A percentile compares a stretch with the other conserved stretches of the same genome.
Conservation (phyloP, 2,329 filamentous ascomycete genomes). For the Cryphonectria carpinicola region DNA sequence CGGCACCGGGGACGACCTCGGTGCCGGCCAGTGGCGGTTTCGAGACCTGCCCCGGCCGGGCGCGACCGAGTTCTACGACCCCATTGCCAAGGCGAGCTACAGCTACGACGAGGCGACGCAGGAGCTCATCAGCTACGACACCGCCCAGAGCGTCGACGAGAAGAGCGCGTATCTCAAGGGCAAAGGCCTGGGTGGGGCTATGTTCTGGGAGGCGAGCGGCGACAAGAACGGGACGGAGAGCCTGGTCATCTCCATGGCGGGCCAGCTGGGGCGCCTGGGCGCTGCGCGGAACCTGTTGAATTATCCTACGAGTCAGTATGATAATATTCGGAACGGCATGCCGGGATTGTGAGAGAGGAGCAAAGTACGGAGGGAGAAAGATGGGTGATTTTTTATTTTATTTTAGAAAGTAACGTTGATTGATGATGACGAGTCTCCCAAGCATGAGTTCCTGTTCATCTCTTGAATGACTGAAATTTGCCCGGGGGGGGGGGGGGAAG, state of each 20-base stretch:
- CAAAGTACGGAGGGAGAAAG: neutral
- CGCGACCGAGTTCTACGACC: conserved; percentile 60
- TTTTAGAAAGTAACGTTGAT: no score
- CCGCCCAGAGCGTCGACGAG: conserved; percentile 55
- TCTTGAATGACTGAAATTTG: conserved; percentile 5
- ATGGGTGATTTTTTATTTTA: no score
- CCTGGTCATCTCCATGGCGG: conserved; percentile 59
- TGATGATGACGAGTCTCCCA: neutral
- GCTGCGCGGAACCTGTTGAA: conserved; percentile 53
- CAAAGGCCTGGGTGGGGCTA: conserved; percentile 70
- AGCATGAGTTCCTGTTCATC: neutral
- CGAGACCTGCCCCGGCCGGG: conserved; percentile 68
- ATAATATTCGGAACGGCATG: conserved; percentile 53
- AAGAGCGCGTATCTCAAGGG: conserved; percentile 69
- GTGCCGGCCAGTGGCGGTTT: conserved; percentile 69
- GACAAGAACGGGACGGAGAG: conserved; percentile 60
- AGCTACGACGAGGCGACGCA: conserved; percentile 64
- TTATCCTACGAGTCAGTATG: conserved; percentile 61
- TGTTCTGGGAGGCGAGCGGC: conserved; percentile 84
- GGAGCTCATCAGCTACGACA: conserved; percentile 74
- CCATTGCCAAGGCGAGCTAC: conserved; percentile 66
- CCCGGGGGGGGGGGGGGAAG: no score
- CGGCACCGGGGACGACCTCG: conserved; percentile 55
- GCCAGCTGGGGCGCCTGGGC: conserved; percentile 54
- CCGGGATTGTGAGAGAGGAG: conserved; percentile 24